Conservation (phyloP, 2,329 filamentous ascomycete genomes). For the Polychaeton citri region DNA sequence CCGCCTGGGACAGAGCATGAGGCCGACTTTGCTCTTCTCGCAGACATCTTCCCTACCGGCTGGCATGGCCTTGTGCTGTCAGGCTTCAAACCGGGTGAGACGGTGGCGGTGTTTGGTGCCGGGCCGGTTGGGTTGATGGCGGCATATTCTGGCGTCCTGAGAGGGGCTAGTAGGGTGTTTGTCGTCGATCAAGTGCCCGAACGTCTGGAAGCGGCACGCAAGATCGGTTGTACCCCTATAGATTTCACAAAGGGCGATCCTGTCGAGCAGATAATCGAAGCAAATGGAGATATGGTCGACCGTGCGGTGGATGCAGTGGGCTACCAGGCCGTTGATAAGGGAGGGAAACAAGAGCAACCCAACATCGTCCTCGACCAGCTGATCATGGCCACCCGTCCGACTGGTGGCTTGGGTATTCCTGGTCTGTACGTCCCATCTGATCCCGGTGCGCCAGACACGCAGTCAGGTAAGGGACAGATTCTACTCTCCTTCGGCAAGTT, state of each 20-base stretch:
- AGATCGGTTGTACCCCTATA: constrained; percentile 48
- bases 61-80: constrained; percentile 46
- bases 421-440: constrained; percentile 33
- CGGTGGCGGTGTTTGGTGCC: constrained; percentile 51
- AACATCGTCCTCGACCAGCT: constrained; percentile 52
- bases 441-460: constrained; percentile 49
- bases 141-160: constrained; percentile 47
- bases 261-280: constrained; percentile 46
- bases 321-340: constrained; percentile 46
- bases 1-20: constrained; percentile 49
- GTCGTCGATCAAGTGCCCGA: constrained; percentile 51
- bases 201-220: constrained; percentile 44
- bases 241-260: constrained; percentile 48
- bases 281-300: constrained; percentile 49
- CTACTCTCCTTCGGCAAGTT: constrained; percentile 53
- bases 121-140: constrained; percentile 55
- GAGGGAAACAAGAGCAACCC: constrained; percentile 45
- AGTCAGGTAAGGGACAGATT: constrained; percentile 50
- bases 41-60: constrained; percentile 38
- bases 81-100: constrained; percentile 48
- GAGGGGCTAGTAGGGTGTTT: constrained; percentile 48
- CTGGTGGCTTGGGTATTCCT: constrained; percentile 41
- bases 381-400: constrained; percentile 48
- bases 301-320: constrained; percentile 53
- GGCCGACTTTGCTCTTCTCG: constrained; percentile 42